These are phyloP conservation scores for Chlamydomonas sp. DNA, from an alignment of 139 green algal genomes.

Conservation along the genomic window DNA sequence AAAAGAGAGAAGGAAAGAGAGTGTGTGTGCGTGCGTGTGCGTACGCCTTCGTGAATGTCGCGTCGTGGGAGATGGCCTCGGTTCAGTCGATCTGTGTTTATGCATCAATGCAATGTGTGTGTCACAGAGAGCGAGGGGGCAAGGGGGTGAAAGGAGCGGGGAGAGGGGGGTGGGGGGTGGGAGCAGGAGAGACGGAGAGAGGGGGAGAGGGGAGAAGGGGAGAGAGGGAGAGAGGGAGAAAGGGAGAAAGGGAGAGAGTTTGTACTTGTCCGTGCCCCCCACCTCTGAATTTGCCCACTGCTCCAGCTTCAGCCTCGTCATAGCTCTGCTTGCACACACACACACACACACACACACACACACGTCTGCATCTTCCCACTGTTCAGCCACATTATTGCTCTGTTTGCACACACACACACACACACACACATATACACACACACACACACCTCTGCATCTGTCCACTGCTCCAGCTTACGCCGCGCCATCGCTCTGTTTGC, in stretches of 20 bases:
- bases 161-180: background rate
- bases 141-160: slow-evolving; percentile 5
- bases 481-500: background rate
- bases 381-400: slow-evolving; percentile 61
- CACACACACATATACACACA: too few species aligned
- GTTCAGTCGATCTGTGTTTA: background rate
- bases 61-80: too few species aligned
- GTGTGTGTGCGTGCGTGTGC: too few species aligned
- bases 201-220: background rate
- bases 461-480: background rate
- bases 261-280: too few species aligned
- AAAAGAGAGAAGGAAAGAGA: too few species aligned
- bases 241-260: too few species aligned
- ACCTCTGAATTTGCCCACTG: too few species aligned
- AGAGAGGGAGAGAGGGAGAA: background rate
- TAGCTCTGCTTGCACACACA: background rate
- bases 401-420: slow-evolving; percentile 60
- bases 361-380: slow-evolving; percentile 7
- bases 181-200: background rate
- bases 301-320: background rate
- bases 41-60: too few species aligned
- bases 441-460: too few species aligned
- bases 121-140: background rate
- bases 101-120: slow-evolving; percentile 2
- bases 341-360: background rate